Percentiles rank a stretch among this genome's conserved stretches.
Conservation (phyloP, 1,284 basidiomycete species). For the Cutaneotrichosporon sp. region DNA sequence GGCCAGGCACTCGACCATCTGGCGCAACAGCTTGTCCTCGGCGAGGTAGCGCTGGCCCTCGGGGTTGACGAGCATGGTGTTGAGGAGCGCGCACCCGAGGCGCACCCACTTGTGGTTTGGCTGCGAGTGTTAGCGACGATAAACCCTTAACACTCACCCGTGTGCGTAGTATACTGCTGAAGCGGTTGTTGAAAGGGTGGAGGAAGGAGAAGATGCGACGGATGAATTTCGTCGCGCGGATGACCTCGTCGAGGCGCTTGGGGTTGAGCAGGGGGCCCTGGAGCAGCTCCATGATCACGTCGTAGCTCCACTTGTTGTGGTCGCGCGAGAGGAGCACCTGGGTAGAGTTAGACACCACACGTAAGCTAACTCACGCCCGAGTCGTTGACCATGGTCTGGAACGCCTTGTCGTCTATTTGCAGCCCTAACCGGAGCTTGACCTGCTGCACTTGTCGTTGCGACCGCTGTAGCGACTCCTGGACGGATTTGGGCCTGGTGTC, state of each 20-base stretch:
- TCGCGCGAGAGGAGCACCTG: conserved; percentile 87
- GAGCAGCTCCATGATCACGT: conserved; percentile 81
- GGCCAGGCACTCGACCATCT: conserved; percentile 83
- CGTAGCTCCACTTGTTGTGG: conserved; percentile 89
- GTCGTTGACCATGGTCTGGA: conserved; percentile 78
- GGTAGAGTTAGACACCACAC: conserved; percentile 13
- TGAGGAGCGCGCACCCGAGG: conserved; percentile 77
- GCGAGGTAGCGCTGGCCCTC: conserved; percentile 82
- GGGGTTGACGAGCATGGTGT: conserved; percentile 75
- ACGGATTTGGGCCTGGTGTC: conserved; percentile 13
- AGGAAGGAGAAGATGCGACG: conserved; percentile 87
- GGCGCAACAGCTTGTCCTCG: conserved; percentile 84
- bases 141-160: conserved; percentile 62
- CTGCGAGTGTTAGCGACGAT: conserved; percentile 53
- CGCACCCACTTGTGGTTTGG: conserved; percentile 78
- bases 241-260: conserved; percentile 93
- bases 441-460: conserved; percentile 88
- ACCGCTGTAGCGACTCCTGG: conserved; percentile 80
- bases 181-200: conserved; percentile 83
- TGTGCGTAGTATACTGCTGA: conserved; percentile 75
- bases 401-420: conserved; percentile 90
- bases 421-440: conserved; percentile 83
- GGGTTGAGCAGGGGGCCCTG: conserved; percentile 91
- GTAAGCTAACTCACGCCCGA: conserved; percentile 63
- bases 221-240: conserved; percentile 85